Conservation (phyloP, 768 basidiomycete species). For the Tricholoma sp. region DNA sequence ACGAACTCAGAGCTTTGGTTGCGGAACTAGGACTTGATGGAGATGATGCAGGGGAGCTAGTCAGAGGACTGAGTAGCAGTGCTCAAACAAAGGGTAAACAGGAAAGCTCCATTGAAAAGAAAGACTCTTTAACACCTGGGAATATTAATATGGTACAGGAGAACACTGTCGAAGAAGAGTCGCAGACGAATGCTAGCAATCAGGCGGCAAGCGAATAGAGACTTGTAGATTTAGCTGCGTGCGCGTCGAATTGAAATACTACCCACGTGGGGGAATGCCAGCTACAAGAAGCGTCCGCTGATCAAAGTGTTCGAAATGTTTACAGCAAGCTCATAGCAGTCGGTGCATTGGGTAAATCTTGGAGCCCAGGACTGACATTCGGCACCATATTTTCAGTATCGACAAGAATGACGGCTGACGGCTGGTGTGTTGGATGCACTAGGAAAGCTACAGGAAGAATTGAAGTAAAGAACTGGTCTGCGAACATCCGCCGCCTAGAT, state of each 20-base stretch:
- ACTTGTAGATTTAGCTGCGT: neutral
- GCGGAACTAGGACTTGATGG: conserved; percentile 72
- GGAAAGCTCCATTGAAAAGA: conserved; percentile 6
- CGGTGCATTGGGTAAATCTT: neutral
- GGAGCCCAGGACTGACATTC: neutral
- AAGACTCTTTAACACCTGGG: neutral
- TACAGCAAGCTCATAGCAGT: no score
- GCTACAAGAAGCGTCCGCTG: no score
- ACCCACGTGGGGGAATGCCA: neutral
- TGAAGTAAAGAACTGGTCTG: neutral
- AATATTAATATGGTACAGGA: neutral
- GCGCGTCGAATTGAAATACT: no score
- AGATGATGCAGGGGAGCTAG: conserved; percentile 73
- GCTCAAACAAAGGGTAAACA: conserved; percentile 13
- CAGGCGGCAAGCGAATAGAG: neutral
- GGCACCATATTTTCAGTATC: neutral
- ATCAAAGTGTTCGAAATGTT: no score
- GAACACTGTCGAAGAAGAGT: neutral
- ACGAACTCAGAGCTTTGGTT: conserved; percentile 66
- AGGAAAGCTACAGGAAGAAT: neutral
- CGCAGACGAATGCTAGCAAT: neutral
- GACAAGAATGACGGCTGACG: neutral
- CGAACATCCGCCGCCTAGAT: neutral
- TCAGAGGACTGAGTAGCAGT: conserved; percentile 50
- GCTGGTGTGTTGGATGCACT: neutral